Evolutionary conservation across 768 basidiomycete species (phyloP), one percentile per base, ranked within the genome.

Genomic region (Hemileccinum impolitum): DNA sequence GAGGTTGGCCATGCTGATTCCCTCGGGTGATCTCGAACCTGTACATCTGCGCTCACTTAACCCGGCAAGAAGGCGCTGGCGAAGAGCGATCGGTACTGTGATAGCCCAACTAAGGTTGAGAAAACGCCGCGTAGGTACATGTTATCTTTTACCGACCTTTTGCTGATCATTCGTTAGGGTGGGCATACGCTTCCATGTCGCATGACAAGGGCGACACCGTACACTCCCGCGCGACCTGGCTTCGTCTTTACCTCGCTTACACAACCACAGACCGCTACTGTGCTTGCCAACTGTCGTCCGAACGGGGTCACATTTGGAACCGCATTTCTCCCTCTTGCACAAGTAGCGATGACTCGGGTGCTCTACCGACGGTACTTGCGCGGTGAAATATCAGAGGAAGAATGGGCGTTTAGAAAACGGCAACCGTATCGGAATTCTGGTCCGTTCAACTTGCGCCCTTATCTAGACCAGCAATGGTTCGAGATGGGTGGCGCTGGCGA

Each of bases 131-230:
- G 80, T 79, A 49, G 44, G 65, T 57, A 2, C 3, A 23, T 11
- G 3, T n/a, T 39, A 5, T 23, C 4, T 13, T 25, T 11, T 17
- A 10, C 18, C 17, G 19, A 25, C 4, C 4, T 35, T 25, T 32
- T 26, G 14, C 15, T 25, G 15, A 25, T 12, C 8, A 4, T 11
- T n/a, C 23, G 9, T 4, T 56, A 83, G 80, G 82, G 80, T 4
- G 81, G 81, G 3, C 80, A 82, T 43, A 76, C 77, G 0, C 65
- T 84, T 11, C 80, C 81, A 1, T 68, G 75, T 39, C 73, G 62
- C 13, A 44, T 71, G 32, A 70, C 72, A 2, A 56, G 55, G 25
- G 48, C 59, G 8, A 77, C 76, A 0, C 54, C 58, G 5, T 62
- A 59, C 38, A 67, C 65, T 0, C 70, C 75, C 9, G 72, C 79